Base-by-base conservation (phyloP, 768 basidiomycete species). In the Mycena vulgaris region DNA sequence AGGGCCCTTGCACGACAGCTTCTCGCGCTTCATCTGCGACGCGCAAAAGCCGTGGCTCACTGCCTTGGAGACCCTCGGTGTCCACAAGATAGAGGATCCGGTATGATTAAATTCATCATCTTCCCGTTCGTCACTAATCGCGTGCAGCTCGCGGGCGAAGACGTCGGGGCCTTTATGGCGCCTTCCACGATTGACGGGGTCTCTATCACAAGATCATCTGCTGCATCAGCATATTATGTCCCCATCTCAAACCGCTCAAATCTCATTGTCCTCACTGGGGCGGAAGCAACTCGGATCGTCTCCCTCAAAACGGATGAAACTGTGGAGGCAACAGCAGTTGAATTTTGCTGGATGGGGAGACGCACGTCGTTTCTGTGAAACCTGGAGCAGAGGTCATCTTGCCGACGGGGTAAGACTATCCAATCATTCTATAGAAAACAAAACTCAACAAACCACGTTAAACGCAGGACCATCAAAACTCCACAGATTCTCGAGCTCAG, bases 401-500 rank as follows among this genome's bases (percentile, higher is more conserved):
- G 5, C 76, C 69, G 42, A 78, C 81, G 17, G 80, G 81, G 80
- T 80, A 35, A 27, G 78, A 47, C 7, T 47, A 16, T 47, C 75
- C 7, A 25, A 25, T 19, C 33, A n/a, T 21, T 39, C 31, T 47
- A 31, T 63, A 53, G n/a, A 35, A 48, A 16, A 25, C 40, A 48
- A 51, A 10, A 53, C 16, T 58, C 35, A 37, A 30, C 14, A 16
- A 52, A 25, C 23, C 5, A 77, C 75, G 49, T 53, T 14, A 37
- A 37, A 37, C 76, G 75, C 59, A 86, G 87, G 10, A 77, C 86
- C 0, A 74, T 87, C 53, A 82, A 84, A 70, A 81, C 83, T 6
- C 82, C 87, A 13, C 85, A 87, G 66, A 72, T 89, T 17, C 82
- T 89, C 17, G 84, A 88, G 75, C 79, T 87, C 6, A 84, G 83